These are phyloP conservation scores for Pharnaceum exiguum DNA, from an alignment of 148 eudicot genomes.

Conservation along the genomic window DNA sequence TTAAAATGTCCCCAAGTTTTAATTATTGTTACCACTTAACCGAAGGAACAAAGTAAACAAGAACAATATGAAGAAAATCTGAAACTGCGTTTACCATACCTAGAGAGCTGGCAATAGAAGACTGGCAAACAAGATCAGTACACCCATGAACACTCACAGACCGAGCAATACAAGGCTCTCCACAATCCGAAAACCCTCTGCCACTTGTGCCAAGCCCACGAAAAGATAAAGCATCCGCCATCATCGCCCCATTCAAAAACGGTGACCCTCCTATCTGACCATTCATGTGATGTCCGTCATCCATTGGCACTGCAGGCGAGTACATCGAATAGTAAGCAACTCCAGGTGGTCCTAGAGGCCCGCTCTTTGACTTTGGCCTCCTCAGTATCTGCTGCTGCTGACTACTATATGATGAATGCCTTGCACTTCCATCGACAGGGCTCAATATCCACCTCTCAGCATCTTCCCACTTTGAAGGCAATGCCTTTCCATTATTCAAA, in stretches of 20 bases:
- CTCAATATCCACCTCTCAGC: conserved; percentile 98
- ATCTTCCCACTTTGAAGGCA: conserved; percentile 99
- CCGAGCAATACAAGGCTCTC: conserved; percentile 72
- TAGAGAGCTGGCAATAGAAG: conserved; percentile 35
- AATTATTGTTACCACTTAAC: too few relatives aligned
- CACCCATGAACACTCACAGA: conserved; percentile 86
- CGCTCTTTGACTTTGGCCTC: conserved; percentile 85
- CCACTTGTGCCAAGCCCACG: conserved; percentile 24
- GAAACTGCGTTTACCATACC: conserved; percentile 50
- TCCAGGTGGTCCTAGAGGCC: conserved; percentile 89
- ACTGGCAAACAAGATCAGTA: conserved; percentile 54
- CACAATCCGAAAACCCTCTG: conserved; percentile 24
- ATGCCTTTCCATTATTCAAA: conserved; percentile 49
- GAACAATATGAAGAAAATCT: too few relatives aligned
- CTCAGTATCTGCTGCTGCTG: conserved; percentile 50
- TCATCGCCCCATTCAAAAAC: conserved; percentile 53
- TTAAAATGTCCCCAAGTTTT: too few relatives aligned
- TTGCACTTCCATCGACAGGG: conserved; percentile 56
- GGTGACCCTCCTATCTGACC: conserved; percentile 49
- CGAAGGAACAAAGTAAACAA: background rate
- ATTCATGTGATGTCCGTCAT: conserved; percentile 45
- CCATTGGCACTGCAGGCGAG: conserved; percentile 58
- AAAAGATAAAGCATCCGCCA: conserved; percentile 46
- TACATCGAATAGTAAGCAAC: conserved; percentile 51
- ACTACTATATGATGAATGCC: conserved; percentile 37